phyloP scores from a whole-genome alignment of 352 stramenopile species.

The Globisporangium nunn region DNA sequence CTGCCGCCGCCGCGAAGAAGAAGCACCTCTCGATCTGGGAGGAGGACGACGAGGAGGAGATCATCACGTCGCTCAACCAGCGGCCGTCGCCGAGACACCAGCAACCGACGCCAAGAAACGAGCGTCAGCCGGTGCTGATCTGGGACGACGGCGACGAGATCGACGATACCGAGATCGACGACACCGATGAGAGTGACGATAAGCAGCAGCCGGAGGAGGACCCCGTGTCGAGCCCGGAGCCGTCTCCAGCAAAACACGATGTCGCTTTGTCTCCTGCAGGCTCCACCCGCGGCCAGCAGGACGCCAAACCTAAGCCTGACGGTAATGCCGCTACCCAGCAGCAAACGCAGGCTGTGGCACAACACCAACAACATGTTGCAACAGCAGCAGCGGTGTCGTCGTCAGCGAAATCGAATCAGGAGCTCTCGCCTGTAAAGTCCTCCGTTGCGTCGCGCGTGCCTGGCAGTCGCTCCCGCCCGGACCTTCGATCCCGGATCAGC shows the following conservation, averaged over 20 bases:
- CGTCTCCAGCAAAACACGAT: neutral
- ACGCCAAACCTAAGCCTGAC: neutral
- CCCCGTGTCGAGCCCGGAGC: constrained; percentile 4
- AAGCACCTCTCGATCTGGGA: constrained; percentile 9
- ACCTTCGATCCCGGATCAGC: constrained; percentile 10
- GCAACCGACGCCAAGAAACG: constrained; percentile 1
- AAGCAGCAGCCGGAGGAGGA: neutral
- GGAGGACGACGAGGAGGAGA: constrained; percentile 9
- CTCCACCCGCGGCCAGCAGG: neutral
- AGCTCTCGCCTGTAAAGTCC: constrained; percentile 1
- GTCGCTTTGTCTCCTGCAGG: neutral
- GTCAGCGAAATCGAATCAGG: neutral
- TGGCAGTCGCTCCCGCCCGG: constrained; percentile 4
- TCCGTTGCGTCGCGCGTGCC: constrained; percentile 1
- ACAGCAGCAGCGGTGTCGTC: neutral
- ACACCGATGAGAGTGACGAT: neutral
- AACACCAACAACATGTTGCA: neutral
- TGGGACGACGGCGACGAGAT: constrained; percentile 5
- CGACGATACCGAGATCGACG: constrained; percentile 1
- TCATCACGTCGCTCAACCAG: constrained; percentile 2
- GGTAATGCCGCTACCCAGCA: constrained; percentile 5
- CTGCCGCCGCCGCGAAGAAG: neutral
- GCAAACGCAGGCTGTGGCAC: neutral
- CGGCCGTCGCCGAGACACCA: neutral
- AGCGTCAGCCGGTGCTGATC: neutral